Evolutionary conservation across 106 monocot species (phyloP), one percentile per base, ranked within the genome.

Genomic region (Dendrobium chrysotoxum): DNA sequence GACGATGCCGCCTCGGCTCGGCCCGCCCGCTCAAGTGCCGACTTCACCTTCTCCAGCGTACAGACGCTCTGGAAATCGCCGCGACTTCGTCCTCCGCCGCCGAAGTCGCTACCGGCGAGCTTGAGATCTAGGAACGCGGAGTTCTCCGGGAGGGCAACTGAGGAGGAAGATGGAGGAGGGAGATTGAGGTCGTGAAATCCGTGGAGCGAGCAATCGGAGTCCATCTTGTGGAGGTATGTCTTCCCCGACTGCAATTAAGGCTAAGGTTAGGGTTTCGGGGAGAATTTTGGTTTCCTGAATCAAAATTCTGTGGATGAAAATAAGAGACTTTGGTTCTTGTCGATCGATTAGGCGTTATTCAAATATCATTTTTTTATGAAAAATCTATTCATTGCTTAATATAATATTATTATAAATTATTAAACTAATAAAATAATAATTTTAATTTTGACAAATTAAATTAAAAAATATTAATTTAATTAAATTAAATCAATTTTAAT

Each of bases 61-160:
- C 77, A 77, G 8, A 94, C 94, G 88, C 90, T 94, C 65, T 83
- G 89, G 88, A 87, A 87, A 44, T 71, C 77, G 23, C 75, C 68
- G 64, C 64, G 26, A 65, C 2, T 8, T 65, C 64, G 64, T 65
- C 64, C 82, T 18, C 76, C 71, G 76, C n/a, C 9, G 77, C 30
- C 21, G 42, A 30, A 8, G 26, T 15, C 6, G 17, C 21, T 39
- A 4, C 74, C 41, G 74, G 74, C 35, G 54, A 78, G 85, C 54
- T 77, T 85, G 31, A 85, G 82, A 30, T 88, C 85, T 20, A 86
- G 84, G 54, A 79, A 20, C 10, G 75, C 39, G 8, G 73, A 46
- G 46, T 83, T 72, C 21, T 64, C 71, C 21, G 83, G 28, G 11
- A 45, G 28, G 31, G 4, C 5, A 15, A 28, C 4, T 6, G 17